Percentiles rank a stretch among this genome's conserved stretches.
Evolutionary conservation across 2,329 filamentous ascomycete species (phyloP).

Genomic region (Mycosphaerelloides madeirae): DNA sequence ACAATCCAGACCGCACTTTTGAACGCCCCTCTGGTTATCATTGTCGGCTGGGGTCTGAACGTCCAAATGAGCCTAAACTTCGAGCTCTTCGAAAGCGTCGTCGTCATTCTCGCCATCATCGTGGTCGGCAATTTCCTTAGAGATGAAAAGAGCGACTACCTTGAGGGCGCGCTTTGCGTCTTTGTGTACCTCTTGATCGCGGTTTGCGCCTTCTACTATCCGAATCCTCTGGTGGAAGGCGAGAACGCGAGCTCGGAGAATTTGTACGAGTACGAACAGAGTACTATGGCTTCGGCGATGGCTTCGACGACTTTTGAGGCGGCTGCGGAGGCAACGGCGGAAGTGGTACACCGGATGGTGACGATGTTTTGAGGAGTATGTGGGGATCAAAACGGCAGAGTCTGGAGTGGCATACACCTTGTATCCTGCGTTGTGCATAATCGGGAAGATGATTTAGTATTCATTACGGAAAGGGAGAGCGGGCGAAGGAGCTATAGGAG

Average conservation of each 20-base stretch:
- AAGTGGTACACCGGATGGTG: neutral
- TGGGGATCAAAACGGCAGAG: too few relatives aligned
- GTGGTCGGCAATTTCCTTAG: slow-evolving; percentile 66
- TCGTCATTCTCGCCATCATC: slow-evolving; percentile 77
- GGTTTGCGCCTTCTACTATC: slow-evolving; percentile 58
- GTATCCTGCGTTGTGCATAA: neutral
- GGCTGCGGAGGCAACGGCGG: neutral
- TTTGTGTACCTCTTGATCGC: slow-evolving; percentile 62
- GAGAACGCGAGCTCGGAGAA: slow-evolving; percentile 10
- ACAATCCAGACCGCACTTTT: slow-evolving; percentile 86
- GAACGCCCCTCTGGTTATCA: slow-evolving; percentile 76
- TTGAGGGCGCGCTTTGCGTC: slow-evolving; percentile 78
- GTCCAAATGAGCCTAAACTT: slow-evolving; percentile 73
- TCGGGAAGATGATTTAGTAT: neutral
- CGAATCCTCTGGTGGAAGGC: slow-evolving; percentile 38
- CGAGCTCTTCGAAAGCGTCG: slow-evolving; percentile 77
- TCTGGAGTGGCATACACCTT: too few relatives aligned
- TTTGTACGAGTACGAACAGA: neutral
- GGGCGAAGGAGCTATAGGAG: slow-evolving; percentile 1
- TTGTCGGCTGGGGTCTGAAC: slow-evolving; percentile 75
- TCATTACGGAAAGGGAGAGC: neutral
- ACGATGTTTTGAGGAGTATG: neutral
- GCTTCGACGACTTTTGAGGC: too few relatives aligned
- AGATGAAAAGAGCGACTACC: slow-evolving; percentile 84
- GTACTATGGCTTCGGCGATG: neutral